phyloP scores from a whole-genome alignment of 768 basidiomycete species.

The Lactarius pseudohatsudake region DNA sequence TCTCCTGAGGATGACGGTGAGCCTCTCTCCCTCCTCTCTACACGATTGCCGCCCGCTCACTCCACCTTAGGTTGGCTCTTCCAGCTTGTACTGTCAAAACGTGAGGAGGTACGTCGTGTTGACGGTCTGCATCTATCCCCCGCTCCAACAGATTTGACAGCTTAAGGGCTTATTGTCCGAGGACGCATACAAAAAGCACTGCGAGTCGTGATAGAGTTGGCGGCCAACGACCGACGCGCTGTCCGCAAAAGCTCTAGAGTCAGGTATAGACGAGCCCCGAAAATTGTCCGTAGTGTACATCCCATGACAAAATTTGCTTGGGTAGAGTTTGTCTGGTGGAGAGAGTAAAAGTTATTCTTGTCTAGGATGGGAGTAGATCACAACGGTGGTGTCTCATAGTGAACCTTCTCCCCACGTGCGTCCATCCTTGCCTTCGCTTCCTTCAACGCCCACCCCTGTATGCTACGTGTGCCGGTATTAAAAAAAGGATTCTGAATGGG shows the following conservation, averaged over 20 bases:
- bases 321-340: background rate
- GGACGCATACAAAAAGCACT: conserved; percentile 70
- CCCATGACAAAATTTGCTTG: conserved; percentile 9
- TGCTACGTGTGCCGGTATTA: conserved; percentile 44
- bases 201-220: conserved; percentile 40
- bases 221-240: background rate
- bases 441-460: conserved; percentile 88
- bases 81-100: conserved; percentile 82
- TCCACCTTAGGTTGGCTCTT: conserved; percentile 82
- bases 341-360: background rate
- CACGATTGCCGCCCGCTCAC: conserved; percentile 1
- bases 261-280: conserved; percentile 22
- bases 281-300: conserved; percentile 20
- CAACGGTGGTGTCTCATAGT: conserved; percentile 46
- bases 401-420: conserved; percentile 85
- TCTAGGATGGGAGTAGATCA: background rate
- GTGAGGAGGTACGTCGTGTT: conserved; percentile 59
- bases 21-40: conserved; percentile 25
- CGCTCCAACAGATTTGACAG: conserved; percentile 38
- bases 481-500: background rate
- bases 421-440: conserved; percentile 92
- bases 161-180: conserved; percentile 68
- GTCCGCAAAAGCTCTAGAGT: conserved; percentile 14
- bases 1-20: conserved; percentile 80
- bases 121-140: conserved; percentile 6